Base-by-base conservation (phyloP, 2,329 filamentous ascomycete genomes). In the Fusarium sp. region DNA sequence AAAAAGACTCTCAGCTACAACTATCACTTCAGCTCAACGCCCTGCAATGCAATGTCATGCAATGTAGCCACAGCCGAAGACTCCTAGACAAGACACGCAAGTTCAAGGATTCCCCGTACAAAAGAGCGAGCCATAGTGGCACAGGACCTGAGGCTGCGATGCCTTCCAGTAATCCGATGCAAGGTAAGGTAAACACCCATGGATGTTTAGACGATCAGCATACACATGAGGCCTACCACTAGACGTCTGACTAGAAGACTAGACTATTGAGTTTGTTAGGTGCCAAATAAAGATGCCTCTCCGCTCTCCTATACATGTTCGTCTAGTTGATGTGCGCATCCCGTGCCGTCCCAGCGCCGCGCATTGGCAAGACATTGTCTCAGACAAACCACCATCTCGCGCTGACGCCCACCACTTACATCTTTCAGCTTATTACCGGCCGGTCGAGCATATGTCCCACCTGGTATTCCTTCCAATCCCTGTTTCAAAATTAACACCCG, bases 311-410 rank as follows among this genome's bases (percentile, higher is more conserved):
- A 27, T 26, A 40, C 33, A n/a, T n/a, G 20, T 23, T 48, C 30
- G 18, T n/a, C 38, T 55, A 46, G 30, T 27, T 57, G 23, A 38
- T 57, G 44, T 52, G 44, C 44, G 48, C 61, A 64, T 73, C 70
- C 70, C 70, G 70, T 73, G 70, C 67, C 60, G 63, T 50, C 62
- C 67, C 66, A 67, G 55, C 70, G 70, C 70, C 70, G 70, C 70
- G 63, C 67, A 67, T 59, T 52, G 56, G 56, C 67, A 59, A 73
- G 70, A 71, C 70, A 73, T 48, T 75, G 73, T 74, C 73, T 71
- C 44, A 73, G 72, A 73, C 73, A 71, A 59, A 50, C 60, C 69
- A 60, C 60, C 68, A 56, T 61, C 60, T 54, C 55, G 46, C 27
- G 23, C 40, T 55, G 37, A 55, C 54, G 38, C 49, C 67, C 54